Evolutionary conservation across 2,329 filamentous ascomycete genomes (phyloP), one percentile per base, ranked within the genome.

Genomic region (Didymella sp.): DNA sequence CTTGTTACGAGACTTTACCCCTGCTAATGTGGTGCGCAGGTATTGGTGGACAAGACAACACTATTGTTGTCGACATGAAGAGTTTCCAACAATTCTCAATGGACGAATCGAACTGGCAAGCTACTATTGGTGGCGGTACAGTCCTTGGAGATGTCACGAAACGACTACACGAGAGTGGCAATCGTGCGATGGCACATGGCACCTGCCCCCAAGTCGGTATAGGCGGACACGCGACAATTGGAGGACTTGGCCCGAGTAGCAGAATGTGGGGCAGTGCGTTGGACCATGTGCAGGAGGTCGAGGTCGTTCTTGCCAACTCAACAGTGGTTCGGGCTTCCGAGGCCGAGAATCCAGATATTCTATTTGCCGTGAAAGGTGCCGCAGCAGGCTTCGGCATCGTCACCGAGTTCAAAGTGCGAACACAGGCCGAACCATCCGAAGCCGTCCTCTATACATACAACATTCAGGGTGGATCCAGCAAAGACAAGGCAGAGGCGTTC

Each of bases 11-110:
- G 30, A 6, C 7, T 8, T 31, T 11, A 31, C 13, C 11, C 6
- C 6, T 31, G 30, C 30, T 31, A 31, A 31, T 80, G 81, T 58
- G 68, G 72, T 69, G 24, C 38, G 9, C 47, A 72, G 79, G 79
- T 0, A 74, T 82, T 3, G 80, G 81, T 9, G 81, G 80, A 12
- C 68, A 78, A 58, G 73, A 82, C 44, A 78, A 78, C 11, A 77
- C 78, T 31, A 71, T 84, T 25, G 77, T 82, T 0, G 74, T 85
- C n/a, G 80, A 83, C 61, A 67, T 84, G 59, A 76, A 80, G 58
- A 71, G 77, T 47, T 80, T 84, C 64, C 77, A 80, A 56, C 71
- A 77, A 31, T 79, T 84, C 31, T 73, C 72, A 3, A 70, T 83
- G 50, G 75, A 84, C 59, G 65, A 73, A 1, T 60, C 58, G 6